Evolutionary conservation across 1,284 basidiomycete species (phyloP).

Genomic region (Agaricales sp.): DNA sequence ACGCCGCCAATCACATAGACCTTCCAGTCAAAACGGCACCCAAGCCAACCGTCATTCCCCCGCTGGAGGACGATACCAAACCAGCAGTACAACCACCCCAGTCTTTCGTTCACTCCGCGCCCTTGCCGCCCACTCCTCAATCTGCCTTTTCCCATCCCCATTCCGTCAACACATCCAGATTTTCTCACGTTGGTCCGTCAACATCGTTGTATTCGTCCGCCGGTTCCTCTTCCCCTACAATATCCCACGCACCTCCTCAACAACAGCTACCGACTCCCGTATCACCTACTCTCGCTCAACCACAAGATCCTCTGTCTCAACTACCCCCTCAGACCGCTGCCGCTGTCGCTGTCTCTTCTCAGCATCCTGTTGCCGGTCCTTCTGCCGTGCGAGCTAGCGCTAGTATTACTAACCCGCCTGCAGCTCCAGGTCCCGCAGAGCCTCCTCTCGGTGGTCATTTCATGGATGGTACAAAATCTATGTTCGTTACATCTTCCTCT

Average conservation of each 20-base stretch:
- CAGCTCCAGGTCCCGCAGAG: constrained; percentile 20
- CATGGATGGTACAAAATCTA: constrained; percentile 64
- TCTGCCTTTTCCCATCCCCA: background rate
- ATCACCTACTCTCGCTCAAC: constrained; percentile 13
- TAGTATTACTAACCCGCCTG: constrained; percentile 15
- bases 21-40: constrained; percentile 38
- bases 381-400: constrained; percentile 22
- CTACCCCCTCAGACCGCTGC: constrained; percentile 15
- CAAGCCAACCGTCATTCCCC: constrained; percentile 49
- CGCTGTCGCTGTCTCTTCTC: constrained; percentile 23
- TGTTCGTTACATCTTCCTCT: constrained; percentile 49
- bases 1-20: constrained; percentile 49
- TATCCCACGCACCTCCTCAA: background rate
- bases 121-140: background rate
- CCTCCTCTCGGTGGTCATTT: constrained; percentile 56
- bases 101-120: background rate
- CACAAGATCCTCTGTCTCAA: constrained; percentile 15
- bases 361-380: constrained; percentile 44
- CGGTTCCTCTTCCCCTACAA: background rate
- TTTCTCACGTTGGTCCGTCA: no score
- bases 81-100: background rate
- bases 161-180: background rate
- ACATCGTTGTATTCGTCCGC: background rate
- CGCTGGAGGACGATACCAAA: constrained; percentile 46
- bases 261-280: constrained; percentile 11